phyloP scores from a whole-genome alignment of 2,329 filamentous ascomycete species.

The Colletotrichum sp. region DNA sequence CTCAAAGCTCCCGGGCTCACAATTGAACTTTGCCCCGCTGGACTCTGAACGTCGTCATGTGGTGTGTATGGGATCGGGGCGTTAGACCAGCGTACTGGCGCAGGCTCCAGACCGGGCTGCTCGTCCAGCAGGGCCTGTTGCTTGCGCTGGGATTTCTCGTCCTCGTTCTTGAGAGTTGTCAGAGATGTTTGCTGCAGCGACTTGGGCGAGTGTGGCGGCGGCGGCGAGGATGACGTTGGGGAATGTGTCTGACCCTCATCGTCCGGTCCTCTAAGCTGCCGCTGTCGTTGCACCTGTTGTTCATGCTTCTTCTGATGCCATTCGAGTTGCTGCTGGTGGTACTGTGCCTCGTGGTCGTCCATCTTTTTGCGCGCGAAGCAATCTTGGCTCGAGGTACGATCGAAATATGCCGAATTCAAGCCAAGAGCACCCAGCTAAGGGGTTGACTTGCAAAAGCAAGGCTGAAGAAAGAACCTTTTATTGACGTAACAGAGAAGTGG shows the following conservation, averaged over 20 bases:
- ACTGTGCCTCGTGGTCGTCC: not conserved
- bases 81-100: not conserved
- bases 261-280: not conserved
- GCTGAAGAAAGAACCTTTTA: not conserved
- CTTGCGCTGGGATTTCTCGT: not conserved
- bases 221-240: not conserved
- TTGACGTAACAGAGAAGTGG: not conserved
- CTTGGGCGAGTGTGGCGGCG: not conserved
- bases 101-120: slow-evolving; percentile 4
- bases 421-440: not conserved
- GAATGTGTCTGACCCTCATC: not conserved
- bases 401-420: not conserved
- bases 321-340: not conserved
- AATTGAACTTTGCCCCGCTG: not conserved
- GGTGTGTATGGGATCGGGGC: not conserved
- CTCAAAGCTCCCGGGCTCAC: not conserved
- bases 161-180: not conserved
- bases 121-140: not conserved
- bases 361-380: not conserved
- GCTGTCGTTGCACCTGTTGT: not conserved
- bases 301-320: not conserved
- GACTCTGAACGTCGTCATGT: not conserved
- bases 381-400: no score
- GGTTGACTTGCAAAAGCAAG: not conserved
- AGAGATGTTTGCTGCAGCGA: not conserved